Conservation (phyloP, 176 grass and related monocot genomes). For the Rhynchospora tenuis region DNA sequence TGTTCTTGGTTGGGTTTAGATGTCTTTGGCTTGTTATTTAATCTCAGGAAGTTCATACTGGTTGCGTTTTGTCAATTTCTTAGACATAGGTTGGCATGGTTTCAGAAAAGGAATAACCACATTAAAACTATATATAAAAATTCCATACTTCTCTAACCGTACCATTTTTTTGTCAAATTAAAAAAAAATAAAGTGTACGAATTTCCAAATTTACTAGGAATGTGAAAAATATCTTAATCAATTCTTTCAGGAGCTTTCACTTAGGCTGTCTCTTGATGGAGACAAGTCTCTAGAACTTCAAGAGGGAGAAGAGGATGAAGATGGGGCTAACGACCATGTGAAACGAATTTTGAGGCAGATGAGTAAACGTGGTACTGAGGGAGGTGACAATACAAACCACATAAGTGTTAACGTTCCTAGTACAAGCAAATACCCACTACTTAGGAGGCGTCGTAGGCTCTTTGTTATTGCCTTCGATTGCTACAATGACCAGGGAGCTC, state of each 20-base stretch:
- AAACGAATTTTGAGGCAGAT: conserved; percentile 81
- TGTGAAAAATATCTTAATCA: not conserved
- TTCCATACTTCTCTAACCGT: not conserved
- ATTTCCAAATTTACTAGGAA: not conserved
- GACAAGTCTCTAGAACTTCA: conserved; percentile 46
- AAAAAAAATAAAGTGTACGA: not conserved
- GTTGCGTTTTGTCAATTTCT: too few species aligned
- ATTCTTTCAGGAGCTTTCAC: conserved; percentile 49
- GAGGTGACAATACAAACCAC: conserved; percentile 27
- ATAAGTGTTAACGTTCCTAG: conserved; percentile 16
- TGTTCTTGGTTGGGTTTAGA: too few species aligned
- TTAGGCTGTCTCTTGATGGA: conserved; percentile 73
- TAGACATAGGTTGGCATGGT: too few species aligned
- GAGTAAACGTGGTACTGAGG: conserved; percentile 28
- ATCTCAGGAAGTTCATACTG: too few species aligned
- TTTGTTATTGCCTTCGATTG: conserved; percentile 80
- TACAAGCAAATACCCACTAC: conserved; percentile 68
- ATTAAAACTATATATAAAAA: too few species aligned
- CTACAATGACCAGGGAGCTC: conserved; percentile 52
- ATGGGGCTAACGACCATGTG: conserved; percentile 59
- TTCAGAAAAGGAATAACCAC: too few species aligned
- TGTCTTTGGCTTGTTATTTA: too few species aligned
- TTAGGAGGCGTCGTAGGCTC: conserved; percentile 68
- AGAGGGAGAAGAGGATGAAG: conserved; percentile 20
- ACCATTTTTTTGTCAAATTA: not conserved